Evolutionary conservation across 2,329 filamentous ascomycete genomes (phyloP), one percentile per base, ranked within the genome.

Genomic region (Diaporthe citriasiana): DNA sequence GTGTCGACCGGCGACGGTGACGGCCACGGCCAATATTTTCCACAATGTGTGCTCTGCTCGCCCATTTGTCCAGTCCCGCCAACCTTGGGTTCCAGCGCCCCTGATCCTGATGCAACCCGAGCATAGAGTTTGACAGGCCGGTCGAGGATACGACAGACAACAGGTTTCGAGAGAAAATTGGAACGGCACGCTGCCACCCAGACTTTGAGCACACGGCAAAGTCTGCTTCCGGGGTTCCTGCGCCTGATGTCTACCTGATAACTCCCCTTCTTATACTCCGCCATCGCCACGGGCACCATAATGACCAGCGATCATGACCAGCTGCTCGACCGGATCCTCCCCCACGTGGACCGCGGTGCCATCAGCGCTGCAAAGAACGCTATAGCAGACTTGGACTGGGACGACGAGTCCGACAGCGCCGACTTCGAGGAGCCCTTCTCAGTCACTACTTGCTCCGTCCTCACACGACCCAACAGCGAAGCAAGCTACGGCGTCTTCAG

Each of bases 251-350:
- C n/a, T 51, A 51, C 45, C 63, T 66, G 35, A 60, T 51, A 35
- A n/a, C 22, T 50, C 60, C 27, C 47, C 42, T 47, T 42, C 38
- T 50, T 30, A 22, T 30, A 33, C 40, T 30, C 63, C 63, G 22
- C 30, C 22, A 2, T 6, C n/a, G 8, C 15, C 45, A 68, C 47
- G 33, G 33, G 33, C 63, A 38, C 47, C 63, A 68, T 68, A 33
- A 73, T 71, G 66, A 59, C 66, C 51, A 73, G 66, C 66, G 66
- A 73, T 27, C 72, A 71, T 33, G 72, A 73, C 25, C 56, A 56
- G 38, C 56, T 73, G 38, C 55, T 71, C 8, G 56, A 65, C 66
- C 66, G 66, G 8, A 47, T 74, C n/a, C 50, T 74, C 7, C 68
- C 72, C 6, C 68, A 66, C 30, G 57, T 66, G 56, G 50, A 53